These are phyloP conservation scores for Torulaspora delbrueckii DNA, from an alignment of 805 yeast species.

Conservation along the genomic window DNA sequence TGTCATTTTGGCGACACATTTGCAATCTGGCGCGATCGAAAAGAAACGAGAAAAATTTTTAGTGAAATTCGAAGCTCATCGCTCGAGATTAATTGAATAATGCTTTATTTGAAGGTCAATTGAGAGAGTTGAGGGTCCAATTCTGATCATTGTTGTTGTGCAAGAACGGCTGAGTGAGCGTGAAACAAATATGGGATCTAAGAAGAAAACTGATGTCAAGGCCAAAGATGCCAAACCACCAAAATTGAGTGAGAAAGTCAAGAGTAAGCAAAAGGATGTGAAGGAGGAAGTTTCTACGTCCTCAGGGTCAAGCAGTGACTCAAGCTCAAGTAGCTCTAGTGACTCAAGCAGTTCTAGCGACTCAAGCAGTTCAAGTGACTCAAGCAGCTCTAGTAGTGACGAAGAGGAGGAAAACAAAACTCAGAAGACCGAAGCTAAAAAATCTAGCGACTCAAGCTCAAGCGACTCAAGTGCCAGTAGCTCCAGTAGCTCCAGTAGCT, in stretches of 20 bases:
- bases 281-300: constrained; percentile 15
- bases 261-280: constrained; percentile 13
- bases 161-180: not conserved
- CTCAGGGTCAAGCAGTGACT: constrained; percentile 9
- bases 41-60: constrained; percentile 10
- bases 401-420: no score
- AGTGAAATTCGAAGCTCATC: constrained; percentile 10
- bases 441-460: constrained; percentile 1
- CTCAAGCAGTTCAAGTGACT: constrained; percentile 7
- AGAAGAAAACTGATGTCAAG: constrained; percentile 12
- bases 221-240: constrained; percentile 23
- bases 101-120: not conserved
- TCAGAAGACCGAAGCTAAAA: no score
- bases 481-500: constrained; percentile 6
- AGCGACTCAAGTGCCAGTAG: constrained; percentile 12
- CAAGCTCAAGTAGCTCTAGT: constrained; percentile 13
- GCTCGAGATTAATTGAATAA: not conserved
- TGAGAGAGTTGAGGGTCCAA: not conserved
- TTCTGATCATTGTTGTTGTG: not conserved
- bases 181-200: constrained; percentile 14
- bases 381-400: constrained; percentile 11
- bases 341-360: constrained; percentile 7
- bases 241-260: constrained; percentile 28
- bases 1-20: not conserved
- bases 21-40: not conserved